phyloP scores from a whole-genome alignment of 2,329 filamentous ascomycete species.

The Neonectria sp. region DNA sequence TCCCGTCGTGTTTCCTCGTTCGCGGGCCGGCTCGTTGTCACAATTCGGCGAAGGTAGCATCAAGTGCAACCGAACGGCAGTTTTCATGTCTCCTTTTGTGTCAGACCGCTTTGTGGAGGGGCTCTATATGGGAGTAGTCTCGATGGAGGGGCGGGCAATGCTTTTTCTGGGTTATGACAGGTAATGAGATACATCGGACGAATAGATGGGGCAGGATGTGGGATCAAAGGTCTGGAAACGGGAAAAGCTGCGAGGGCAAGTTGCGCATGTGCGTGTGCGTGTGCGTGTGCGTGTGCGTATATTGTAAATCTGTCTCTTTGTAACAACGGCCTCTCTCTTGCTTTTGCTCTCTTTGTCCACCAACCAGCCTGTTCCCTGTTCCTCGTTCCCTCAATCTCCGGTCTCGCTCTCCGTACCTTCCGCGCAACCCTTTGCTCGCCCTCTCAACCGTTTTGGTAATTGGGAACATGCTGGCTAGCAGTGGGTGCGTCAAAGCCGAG shows the following conservation, averaged over 20 bases:
- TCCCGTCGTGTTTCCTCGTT: constrained; percentile 15
- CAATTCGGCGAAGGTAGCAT: constrained; percentile 8
- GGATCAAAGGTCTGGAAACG: constrained; percentile 12
- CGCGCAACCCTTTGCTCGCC: not conserved
- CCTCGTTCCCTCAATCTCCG: not conserved
- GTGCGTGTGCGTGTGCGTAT: constrained; percentile 15
- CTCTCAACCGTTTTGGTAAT: not conserved
- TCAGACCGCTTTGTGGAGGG: not conserved
- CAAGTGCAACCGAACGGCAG: constrained; percentile 10
- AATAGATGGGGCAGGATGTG: constrained; percentile 7
- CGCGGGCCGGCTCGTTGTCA: not conserved
- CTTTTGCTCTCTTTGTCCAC: constrained; percentile 1
- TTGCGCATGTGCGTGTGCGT: constrained; percentile 1
- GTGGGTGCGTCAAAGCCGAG: not conserved
- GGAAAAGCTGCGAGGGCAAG: not conserved
- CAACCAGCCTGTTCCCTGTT: not conserved
- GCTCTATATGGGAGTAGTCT: not conserved
- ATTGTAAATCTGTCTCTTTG: constrained; percentile 14
- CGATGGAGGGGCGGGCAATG: constrained; percentile 24
- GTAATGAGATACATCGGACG: constrained; percentile 8
- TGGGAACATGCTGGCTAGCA: not conserved
- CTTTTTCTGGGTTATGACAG: constrained; percentile 1
- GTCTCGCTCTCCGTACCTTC: not conserved
- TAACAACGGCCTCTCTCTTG: not conserved
- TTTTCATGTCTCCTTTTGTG: not conserved